These are phyloP conservation scores for Penicillium sp. DNA, from an alignment of 2,329 filamentous ascomycete species.

Conservation along the genomic window DNA sequence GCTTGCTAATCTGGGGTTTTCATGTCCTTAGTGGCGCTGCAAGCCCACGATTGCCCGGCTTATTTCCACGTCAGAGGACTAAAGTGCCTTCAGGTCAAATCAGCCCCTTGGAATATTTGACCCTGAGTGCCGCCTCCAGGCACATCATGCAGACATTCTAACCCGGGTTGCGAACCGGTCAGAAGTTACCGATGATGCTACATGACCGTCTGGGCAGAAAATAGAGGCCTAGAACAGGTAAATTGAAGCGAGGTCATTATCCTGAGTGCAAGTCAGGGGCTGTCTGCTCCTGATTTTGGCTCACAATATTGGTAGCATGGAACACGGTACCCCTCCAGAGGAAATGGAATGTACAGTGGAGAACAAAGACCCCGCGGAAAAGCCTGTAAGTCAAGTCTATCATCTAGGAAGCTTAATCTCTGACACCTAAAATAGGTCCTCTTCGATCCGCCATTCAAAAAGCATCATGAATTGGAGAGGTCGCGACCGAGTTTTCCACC, in stretches of 20 bases:
- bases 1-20: not conserved
- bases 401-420: not conserved
- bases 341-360: not conserved
- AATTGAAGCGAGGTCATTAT: not conserved
- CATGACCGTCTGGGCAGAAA: not conserved
- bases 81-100: not conserved
- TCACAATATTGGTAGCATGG: not conserved
- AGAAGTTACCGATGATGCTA: not conserved
- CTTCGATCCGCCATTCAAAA: slow-evolving; percentile 2
- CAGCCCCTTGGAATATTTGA: slow-evolving; percentile 1
- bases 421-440: not conserved
- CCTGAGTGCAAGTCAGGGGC: not conserved
- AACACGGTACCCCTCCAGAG: not conserved
- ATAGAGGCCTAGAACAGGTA: not conserved
- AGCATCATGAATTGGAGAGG: slow-evolving; percentile 1
- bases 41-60: not conserved
- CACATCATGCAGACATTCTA: not conserved
- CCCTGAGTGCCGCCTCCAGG: not conserved
- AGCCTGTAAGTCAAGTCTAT: not conserved
- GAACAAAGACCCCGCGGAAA: not conserved
- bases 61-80: slow-evolving; percentile 1
- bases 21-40: not conserved
- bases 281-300: not conserved
- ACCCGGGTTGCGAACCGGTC: not conserved
- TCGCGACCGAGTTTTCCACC: not conserved